These are phyloP conservation scores for Paraphoma chrysanthemicola DNA, from an alignment of 2,329 filamentous ascomycete genomes.

Conservation along the genomic window DNA sequence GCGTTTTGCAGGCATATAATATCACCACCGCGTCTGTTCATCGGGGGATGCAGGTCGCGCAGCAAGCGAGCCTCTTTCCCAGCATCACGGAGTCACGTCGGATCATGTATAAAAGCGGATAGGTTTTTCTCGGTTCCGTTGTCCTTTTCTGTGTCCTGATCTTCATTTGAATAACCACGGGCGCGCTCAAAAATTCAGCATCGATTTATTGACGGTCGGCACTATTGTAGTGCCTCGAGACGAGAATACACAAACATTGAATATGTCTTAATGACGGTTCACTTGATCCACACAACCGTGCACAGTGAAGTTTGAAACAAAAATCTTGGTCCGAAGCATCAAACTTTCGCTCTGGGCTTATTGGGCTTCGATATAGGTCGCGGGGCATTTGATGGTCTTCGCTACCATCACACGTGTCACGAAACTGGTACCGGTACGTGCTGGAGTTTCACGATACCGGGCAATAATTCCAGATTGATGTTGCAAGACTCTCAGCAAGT, in stretches of 20 bases:
- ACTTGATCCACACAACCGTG: background rate
- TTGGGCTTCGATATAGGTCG: background rate
- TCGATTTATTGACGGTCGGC: constrained; percentile 19
- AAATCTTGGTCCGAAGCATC: background rate
- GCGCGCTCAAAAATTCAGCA: constrained; percentile 20
- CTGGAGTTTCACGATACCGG: background rate
- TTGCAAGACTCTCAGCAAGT: background rate
- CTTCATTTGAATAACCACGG: constrained; percentile 21
- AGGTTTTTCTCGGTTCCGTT: constrained; percentile 16
- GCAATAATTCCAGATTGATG: constrained; percentile 1
- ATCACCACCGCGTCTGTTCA: constrained; percentile 15
- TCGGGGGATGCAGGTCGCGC: constrained; percentile 19
- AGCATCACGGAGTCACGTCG: constrained; percentile 18
- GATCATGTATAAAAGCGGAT: constrained; percentile 43
- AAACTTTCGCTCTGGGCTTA: background rate
- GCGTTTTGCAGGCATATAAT: constrained; percentile 26
- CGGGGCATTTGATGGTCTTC: background rate
- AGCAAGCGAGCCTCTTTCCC: constrained; percentile 20
- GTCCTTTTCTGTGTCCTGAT: constrained; percentile 15
- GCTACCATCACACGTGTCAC: background rate
- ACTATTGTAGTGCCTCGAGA: constrained; percentile 13
- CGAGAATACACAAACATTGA: constrained; percentile 31
- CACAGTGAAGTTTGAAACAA: background rate
- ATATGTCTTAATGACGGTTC: constrained; percentile 22
- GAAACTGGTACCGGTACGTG: background rate